Evolutionary conservation across 352 stramenopile species (phyloP).

Genomic region (Pilasporangium apinafurcum): DNA sequence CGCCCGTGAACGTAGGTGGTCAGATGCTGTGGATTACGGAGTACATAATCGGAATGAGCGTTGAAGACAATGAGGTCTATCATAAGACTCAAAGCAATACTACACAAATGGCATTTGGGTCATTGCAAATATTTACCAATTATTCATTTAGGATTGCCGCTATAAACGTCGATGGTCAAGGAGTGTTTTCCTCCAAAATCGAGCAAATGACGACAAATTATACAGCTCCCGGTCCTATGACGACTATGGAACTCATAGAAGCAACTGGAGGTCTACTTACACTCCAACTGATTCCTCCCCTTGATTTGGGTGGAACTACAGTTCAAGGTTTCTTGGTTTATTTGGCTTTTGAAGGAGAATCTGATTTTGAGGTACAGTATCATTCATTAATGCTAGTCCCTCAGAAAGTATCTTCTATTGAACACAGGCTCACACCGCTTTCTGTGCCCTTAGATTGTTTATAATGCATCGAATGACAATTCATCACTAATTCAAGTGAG

Average conservation of each 20-base stretch:
- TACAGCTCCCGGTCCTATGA: conserved; percentile 22
- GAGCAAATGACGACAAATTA: conserved; percentile 24
- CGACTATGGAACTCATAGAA: conserved; percentile 13
- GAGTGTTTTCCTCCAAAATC: conserved; percentile 8
- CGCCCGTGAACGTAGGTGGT: conserved; percentile 41
- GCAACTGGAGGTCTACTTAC: conserved; percentile 41
- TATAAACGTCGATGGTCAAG: conserved; percentile 25
- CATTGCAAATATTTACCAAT: conserved; percentile 11
- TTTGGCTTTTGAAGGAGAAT: background rate
- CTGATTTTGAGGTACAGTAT: conserved; percentile 2
- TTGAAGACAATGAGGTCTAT: background rate
- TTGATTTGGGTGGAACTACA: conserved; percentile 34
- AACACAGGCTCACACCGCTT: background rate
- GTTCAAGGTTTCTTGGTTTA: conserved; percentile 25
- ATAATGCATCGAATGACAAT: conserved; percentile 13
- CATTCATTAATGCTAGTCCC: background rate
- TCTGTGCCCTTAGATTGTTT: conserved; percentile 16
- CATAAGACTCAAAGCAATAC: conserved; percentile 22
- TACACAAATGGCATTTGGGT: conserved; percentile 20
- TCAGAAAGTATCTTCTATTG: background rate
- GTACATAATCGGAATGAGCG: conserved; percentile 28
- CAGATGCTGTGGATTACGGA: conserved; percentile 21
- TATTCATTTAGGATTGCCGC: conserved; percentile 34
- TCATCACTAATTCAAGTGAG: conserved; percentile 20
- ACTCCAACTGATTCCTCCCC: conserved; percentile 16